These are phyloP conservation scores for Hypoxylon perforatum DNA, from an alignment of 495 filamentous ascomycete genomes.

Conservation along the genomic window DNA sequence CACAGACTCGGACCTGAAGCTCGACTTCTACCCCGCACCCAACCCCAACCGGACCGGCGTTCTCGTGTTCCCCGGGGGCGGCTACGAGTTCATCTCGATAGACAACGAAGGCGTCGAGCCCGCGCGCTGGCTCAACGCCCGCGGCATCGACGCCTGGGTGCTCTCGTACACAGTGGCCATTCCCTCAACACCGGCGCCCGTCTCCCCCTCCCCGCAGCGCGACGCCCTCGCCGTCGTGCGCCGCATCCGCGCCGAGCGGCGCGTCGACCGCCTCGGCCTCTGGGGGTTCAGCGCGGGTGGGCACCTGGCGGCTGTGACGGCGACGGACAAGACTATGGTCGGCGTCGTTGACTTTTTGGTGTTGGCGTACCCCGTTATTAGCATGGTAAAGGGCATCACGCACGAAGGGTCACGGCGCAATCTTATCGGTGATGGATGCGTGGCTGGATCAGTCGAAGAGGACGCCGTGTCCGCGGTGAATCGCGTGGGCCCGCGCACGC, in stretches of 20 bases:
- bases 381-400: too few species aligned
- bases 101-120: constrained; percentile 18
- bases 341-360: constrained; percentile 21
- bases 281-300: constrained; percentile 35
- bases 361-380: constrained; percentile 27
- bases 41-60: constrained; percentile 19
- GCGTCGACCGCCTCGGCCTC: constrained; percentile 24
- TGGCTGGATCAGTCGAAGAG: constrained; percentile 6
- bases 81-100: constrained; percentile 16
- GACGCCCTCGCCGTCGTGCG: constrained; percentile 14
- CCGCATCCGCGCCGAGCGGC: constrained; percentile 11
- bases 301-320: constrained; percentile 30
- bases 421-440: constrained; percentile 14
- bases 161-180: constrained; percentile 24
- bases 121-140: constrained; percentile 24
- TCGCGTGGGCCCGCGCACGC: constrained; percentile 13
- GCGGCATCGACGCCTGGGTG: constrained; percentile 25
- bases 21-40: constrained; percentile 26
- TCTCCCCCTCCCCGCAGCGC: constrained; percentile 8
- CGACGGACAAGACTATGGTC: constrained; percentile 9
- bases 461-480: constrained; percentile 25
- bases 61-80: constrained; percentile 22
- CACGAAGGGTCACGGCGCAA: too few species aligned
- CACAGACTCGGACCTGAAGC: background rate
- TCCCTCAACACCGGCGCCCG: background rate